A percentile compares a stretch with the other conserved stretches of the same genome.
phyloP scores from a whole-genome alignment of 176 grass and related monocot genomes.

The Areca catechu region DNA sequence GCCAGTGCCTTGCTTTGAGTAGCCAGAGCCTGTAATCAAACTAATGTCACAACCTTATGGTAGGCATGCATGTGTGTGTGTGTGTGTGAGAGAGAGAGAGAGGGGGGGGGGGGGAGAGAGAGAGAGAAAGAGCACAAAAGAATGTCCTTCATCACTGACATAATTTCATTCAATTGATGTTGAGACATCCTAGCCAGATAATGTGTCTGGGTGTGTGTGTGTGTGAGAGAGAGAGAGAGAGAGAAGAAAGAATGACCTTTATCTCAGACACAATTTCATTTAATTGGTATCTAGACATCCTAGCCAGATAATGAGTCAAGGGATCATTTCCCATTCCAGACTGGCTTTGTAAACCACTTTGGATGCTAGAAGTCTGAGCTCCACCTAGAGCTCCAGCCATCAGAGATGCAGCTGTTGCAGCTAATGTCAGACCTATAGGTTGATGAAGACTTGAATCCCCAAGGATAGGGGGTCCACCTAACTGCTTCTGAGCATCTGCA shows the following conservation, averaged over 20 bases:
- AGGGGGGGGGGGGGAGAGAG: no score
- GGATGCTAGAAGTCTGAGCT: conserved; percentile 55
- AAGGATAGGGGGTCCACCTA: conserved; percentile 20
- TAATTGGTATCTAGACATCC: conserved; percentile 82
- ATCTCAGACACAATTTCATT: conserved; percentile 73
- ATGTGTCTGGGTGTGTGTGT: no score
- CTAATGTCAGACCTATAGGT: conserved; percentile 60
- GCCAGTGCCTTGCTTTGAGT: conserved; percentile 59
- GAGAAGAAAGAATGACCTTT: conserved; percentile 45
- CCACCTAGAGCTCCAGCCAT: conserved; percentile 72
- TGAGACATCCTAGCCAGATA: no score
- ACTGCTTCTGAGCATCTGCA: conserved; percentile 58
- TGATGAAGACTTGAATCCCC: conserved; percentile 55
- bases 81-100: no score
- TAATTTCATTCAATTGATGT: no score
- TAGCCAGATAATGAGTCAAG: conserved; percentile 81
- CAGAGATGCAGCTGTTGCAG: conserved; percentile 62
- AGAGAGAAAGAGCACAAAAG: neutral
- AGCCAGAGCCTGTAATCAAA: conserved; percentile 41
- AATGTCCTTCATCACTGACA: no score
- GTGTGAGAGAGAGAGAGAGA: no score
- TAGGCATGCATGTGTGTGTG: neutral
- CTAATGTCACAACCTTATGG: conserved; percentile 12
- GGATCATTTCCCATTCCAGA: conserved; percentile 73
- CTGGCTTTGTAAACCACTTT: conserved; percentile 55